Percentiles rank a stretch among this genome's conserved stretches.
phyloP scores from a whole-genome alignment of 2,329 filamentous ascomycete genomes.

The Trichoderma gracile region DNA sequence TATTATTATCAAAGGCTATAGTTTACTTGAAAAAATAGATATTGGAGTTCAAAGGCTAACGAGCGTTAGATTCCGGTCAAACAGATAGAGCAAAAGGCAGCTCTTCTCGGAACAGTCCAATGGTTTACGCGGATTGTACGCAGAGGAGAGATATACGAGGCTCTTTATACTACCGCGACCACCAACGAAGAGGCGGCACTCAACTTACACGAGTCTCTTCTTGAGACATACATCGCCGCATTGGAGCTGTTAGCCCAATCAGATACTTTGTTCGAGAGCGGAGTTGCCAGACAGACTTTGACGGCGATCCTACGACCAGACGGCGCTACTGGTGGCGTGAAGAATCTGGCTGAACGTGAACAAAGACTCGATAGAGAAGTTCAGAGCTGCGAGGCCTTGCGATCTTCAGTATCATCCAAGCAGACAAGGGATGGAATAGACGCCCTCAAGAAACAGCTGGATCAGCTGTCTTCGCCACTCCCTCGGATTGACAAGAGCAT shows the following conservation, averaged over 20 bases:
- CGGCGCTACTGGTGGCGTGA: background rate
- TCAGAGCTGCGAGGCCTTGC: background rate
- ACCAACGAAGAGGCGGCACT: background rate
- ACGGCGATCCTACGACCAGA: background rate
- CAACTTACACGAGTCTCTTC: background rate
- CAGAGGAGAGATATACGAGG: conserved; percentile 12
- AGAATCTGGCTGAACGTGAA: background rate
- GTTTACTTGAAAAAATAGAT: too few species aligned
- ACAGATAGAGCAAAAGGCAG: background rate
- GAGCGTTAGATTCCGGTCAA: background rate
- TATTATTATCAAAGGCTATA: too few species aligned
- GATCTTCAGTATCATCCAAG: background rate
- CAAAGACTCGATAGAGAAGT: background rate
- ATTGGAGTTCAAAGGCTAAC: background rate
- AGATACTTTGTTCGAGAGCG: background rate
- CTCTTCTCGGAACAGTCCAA: conserved; percentile 3
- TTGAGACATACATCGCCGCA: background rate
- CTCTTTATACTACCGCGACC: background rate
- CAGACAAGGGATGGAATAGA: background rate
- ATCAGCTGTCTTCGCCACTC: conserved; percentile 1
- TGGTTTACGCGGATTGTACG: conserved; percentile 17
- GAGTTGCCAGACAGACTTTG: background rate
- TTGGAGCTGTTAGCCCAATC: conserved; percentile 2
- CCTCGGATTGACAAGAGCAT: background rate
- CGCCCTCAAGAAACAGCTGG: background rate